These are phyloP conservation scores for Aspergillus eucalypticola DNA, from an alignment of 2,329 filamentous ascomycete genomes.

Conservation along the genomic window DNA sequence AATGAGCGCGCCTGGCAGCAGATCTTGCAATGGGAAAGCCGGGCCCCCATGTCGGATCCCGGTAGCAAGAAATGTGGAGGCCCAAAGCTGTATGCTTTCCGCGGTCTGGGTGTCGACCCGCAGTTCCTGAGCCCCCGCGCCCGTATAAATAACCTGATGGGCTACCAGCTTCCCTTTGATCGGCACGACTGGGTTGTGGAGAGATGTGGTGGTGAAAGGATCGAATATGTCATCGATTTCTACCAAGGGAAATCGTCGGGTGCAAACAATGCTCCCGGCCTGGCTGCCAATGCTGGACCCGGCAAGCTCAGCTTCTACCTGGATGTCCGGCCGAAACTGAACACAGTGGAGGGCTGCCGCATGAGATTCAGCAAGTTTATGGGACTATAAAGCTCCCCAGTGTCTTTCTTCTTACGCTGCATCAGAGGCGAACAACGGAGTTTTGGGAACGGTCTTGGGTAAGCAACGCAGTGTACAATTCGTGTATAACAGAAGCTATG, in stretches of 20 bases:
- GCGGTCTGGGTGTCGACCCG: constrained; percentile 58
- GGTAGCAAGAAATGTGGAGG: constrained; percentile 70
- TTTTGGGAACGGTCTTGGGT: constrained; percentile 23
- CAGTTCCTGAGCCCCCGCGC: constrained; percentile 75
- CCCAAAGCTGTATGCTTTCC: constrained; percentile 80
- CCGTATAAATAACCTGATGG: constrained; percentile 75
- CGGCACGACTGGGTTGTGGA: constrained; percentile 97
- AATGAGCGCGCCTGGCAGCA: constrained; percentile 95
- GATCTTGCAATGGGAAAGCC: constrained; percentile 84
- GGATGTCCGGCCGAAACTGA: constrained; percentile 66
- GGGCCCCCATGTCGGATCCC: constrained; percentile 56
- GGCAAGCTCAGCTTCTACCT: constrained; percentile 62
- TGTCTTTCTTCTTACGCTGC: constrained; percentile 10
- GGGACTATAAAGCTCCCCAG: constrained; percentile 41
- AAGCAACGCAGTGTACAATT: constrained; percentile 32
- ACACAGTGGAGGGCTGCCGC: constrained; percentile 61
- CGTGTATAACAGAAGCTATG: constrained; percentile 37
- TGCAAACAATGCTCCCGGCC: constrained; percentile 28
- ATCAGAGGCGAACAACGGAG: constrained; percentile 30
- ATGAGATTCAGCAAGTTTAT: constrained; percentile 54
- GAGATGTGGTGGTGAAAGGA: constrained; percentile 69
- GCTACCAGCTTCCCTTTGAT: constrained; percentile 92
- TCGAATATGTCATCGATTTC: constrained; percentile 98
- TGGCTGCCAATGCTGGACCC: constrained; percentile 34
- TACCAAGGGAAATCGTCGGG: constrained; percentile 69